Base-by-base conservation (phyloP, 106 monocot genomes). In the Platanthera zijinensis region DNA sequence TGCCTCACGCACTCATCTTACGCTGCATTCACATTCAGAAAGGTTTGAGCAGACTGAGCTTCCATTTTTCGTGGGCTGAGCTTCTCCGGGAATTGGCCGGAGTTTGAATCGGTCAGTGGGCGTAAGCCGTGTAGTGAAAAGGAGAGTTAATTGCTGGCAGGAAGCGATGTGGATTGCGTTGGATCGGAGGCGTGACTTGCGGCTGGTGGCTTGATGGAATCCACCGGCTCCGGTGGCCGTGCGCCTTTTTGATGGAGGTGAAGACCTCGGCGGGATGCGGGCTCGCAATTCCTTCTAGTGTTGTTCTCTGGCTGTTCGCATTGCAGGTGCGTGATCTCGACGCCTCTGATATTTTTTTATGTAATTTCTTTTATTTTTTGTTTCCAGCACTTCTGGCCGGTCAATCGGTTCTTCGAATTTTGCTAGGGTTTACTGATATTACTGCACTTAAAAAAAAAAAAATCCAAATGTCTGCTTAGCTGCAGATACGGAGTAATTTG, bases 241-340 rank as follows among this genome's bases (percentile, higher is more conserved):
- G 49, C 49, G 72, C 51, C n/a, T 51, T 21, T 49, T 80, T 80
- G 80, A 80, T 80, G 80, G 80, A 74, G 80, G 80, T 45, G 80
- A 74, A 64, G 14, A 52, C 80, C 74, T 80, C 25, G 74, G 73
- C 62, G 9, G 45, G 79, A 59, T 79, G n/a, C 17, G 57, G 79
- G 72, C 3, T 59, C 12, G 66, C 78, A 79, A 46, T 57, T 57
- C 71, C 78, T 39, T 12, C 74, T 0, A 39, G 74, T 49, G 18
- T 15, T 64, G 66, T 63, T 52, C 67, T 80, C 17, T 63, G 48
- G n/a, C 6, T 80, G 17, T 10, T 80, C 46, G 74, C 50, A 52
- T 19, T 74, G 7, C 30, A 80, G 80, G 80, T 74, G 13, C 10
- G 54, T 45, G 47, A 7, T 46, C 7, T 18, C 5, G 28, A 3